Base-by-base conservation (phyloP, 495 filamentous ascomycete genomes). In the Oleoguttula mirabilis region DNA sequence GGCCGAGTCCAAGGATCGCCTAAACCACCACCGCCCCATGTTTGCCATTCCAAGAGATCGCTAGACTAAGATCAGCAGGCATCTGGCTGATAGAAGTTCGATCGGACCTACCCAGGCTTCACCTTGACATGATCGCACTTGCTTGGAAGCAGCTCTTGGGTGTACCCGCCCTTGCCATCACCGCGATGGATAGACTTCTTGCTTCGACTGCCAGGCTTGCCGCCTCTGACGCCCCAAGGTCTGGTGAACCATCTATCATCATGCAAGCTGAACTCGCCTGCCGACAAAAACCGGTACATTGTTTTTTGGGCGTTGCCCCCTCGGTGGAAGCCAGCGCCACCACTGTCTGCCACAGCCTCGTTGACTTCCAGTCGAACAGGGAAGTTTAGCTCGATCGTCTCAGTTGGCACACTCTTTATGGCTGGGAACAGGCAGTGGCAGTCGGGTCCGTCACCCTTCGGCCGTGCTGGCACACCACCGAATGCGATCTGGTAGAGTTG, bases 171-270 rank as follows among this genome's bases (percentile, higher is more conserved):
- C 27, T 62, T 61, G 17, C 54, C 34, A 2, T 66, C 65, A 24
- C 63, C 59, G 7, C 60, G 50, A 33, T 67, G 69, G 0, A 70
- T 39, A 0, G 55, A 38, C 45, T 72, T 72, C 6, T 56, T 58
- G 15, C 63, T 68, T 16, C 68, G 47, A 3, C 54, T 52, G 0
- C 67, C 68, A 0, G 68, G 67, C 41, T 64, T 62, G 0, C 68
- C 66, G 1, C 67, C 66, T 17, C 64, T 56, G 0, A 71, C 49
- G 4, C 67, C 68, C 67, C 66, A 72, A 5, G 66, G 67, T 49
- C 68, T 69, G 3, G 66, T 70, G 39, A 72, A 63, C 68, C 67
- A 70, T 4, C 68, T 50, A 39, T 70, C 68, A 41, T 72, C 68
- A 32, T 72, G 66, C 3, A 69, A 53, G 36, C 63, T 69, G 45